Evolutionary conservation across 2,329 filamentous ascomycete genomes (phyloP).

Genomic region (Leptosphaerulina australis): DNA sequence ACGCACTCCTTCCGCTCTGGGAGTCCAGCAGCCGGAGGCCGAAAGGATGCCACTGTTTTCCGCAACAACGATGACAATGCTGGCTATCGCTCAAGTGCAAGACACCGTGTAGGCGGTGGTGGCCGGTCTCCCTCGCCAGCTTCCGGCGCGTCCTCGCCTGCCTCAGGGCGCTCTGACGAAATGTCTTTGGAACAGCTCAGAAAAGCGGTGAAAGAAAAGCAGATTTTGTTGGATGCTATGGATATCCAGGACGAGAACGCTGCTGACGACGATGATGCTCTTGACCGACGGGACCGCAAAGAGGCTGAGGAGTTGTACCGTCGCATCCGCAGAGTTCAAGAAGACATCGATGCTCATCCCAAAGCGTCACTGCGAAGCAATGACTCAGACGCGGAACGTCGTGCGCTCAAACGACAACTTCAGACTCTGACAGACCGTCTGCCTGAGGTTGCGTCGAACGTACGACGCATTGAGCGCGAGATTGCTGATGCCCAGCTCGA

Average conservation of each 20-base stretch:
- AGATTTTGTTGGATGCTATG: constrained; percentile 91
- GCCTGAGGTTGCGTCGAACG: constrained; percentile 88
- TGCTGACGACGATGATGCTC: constrained; percentile 85
- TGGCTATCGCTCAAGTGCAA: constrained; percentile 89
- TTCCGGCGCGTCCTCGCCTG: constrained; percentile 59
- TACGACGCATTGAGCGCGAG: constrained; percentile 85
- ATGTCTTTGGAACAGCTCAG: constrained; percentile 83
- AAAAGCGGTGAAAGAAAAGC: constrained; percentile 93
- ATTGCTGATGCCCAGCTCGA: constrained; percentile 92
- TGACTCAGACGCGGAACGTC: constrained; percentile 86
- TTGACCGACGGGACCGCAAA: constrained; percentile 87
- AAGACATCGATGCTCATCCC: constrained; percentile 92
- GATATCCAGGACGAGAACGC: constrained; percentile 94
- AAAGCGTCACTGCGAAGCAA: constrained; percentile 66
- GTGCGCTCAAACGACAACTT: constrained; percentile 84
- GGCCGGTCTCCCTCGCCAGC: constrained; percentile 80
- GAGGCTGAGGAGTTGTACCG: constrained; percentile 95
- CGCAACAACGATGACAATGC: constrained; percentile 94
- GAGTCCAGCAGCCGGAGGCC: constrained; percentile 63
- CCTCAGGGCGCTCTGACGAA: constrained; percentile 73
- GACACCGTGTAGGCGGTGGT: constrained; percentile 74
- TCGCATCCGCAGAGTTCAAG: constrained; percentile 86
- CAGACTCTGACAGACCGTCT: constrained; percentile 88
- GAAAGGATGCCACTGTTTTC: constrained; percentile 95
- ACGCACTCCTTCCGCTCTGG: constrained; percentile 84